A percentile compares a stretch with the other conserved stretches of the same genome.
These are phyloP conservation scores for Dipteronia sinensis DNA, from an alignment of 345 rosid genomes.

Conservation along the genomic window DNA sequence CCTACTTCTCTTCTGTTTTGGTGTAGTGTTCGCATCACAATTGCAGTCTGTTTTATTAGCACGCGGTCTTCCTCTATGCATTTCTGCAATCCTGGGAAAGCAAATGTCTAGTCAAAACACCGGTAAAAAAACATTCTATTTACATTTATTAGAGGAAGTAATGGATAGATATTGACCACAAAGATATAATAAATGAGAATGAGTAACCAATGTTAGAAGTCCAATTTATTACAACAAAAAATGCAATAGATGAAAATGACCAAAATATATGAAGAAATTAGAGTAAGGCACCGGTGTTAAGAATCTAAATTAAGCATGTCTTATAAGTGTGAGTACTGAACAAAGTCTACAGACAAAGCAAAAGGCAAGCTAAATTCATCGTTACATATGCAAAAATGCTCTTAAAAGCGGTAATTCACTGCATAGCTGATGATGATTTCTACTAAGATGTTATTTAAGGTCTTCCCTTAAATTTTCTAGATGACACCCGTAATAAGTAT, in stretches of 20 bases:
- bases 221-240: background rate
- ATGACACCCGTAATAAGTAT: no score
- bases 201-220: background rate
- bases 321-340: background rate
- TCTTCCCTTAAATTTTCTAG: no score
- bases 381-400: background rate
- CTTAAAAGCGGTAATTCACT: background rate
- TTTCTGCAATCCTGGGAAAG: background rate
- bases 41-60: background rate
- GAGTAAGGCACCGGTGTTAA: background rate
- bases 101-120: background rate
- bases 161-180: background rate
- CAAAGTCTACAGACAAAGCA: background rate
- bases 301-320: background rate
- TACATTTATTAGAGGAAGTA: background rate
- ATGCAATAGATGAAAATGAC: background rate
- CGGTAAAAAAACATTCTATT: background rate
- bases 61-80: background rate
- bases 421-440: background rate
- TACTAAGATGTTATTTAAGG: background rate
- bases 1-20: constrained; percentile 39
- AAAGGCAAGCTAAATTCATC: background rate
- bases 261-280: background rate
- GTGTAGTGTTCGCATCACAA: constrained; percentile 12
- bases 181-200: background rate